Conservation (phyloP, 2,329 filamentous ascomycete species). For the Exophiala calicioides region DNA sequence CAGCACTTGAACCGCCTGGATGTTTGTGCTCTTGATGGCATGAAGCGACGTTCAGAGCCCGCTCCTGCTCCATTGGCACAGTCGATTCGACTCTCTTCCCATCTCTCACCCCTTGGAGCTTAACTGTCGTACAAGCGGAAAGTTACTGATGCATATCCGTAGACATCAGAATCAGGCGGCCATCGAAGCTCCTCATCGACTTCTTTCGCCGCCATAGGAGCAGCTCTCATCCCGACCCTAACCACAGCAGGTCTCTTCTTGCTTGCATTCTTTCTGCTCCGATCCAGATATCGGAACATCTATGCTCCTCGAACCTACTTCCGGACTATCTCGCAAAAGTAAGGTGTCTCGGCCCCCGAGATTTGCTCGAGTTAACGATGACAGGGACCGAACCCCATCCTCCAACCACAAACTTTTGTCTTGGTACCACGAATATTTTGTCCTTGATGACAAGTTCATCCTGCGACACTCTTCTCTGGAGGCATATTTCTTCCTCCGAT, state of each 20-base stretch:
- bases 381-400: conserved; percentile 30
- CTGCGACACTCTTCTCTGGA: conserved; percentile 89
- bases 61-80: no score
- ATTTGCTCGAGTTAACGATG: not conserved
- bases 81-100: no score
- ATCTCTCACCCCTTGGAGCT: no score
- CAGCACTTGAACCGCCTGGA: no score
- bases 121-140: no score
- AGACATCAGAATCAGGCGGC: conserved; percentile 23
- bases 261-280: conserved; percentile 48
- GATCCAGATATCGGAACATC: conserved; percentile 49
- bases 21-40: no score
- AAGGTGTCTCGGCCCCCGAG: conserved; percentile 13
- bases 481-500: conserved; percentile 87
- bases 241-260: conserved; percentile 48
- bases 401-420: conserved; percentile 22
- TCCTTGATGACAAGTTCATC: conserved; percentile 71
- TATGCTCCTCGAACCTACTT: conserved; percentile 46
- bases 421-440: conserved; percentile 46
- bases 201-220: conserved; percentile 52
- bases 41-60: no score
- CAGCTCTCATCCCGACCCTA: conserved; percentile 50
- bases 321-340: conserved; percentile 37
- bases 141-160: conserved; percentile 3
- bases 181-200: conserved; percentile 41